Conservation (phyloP, 305 asterid species). For the Rubia tinctorum region DNA sequence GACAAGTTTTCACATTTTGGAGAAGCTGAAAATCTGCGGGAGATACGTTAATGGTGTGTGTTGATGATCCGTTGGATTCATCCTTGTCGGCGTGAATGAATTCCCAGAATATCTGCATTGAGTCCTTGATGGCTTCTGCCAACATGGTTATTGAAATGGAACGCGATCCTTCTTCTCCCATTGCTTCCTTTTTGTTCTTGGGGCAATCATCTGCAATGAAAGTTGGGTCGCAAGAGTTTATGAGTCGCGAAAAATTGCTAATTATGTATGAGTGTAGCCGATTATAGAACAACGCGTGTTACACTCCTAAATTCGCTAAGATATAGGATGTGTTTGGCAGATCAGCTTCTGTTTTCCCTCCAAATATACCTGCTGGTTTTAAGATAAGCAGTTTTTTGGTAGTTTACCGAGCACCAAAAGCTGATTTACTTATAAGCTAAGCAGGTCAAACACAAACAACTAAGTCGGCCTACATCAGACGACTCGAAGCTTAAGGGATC, state of each 20-base stretch:
- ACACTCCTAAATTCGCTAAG: too few species aligned
- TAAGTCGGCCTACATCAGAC: too few species aligned
- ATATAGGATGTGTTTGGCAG: too few species aligned
- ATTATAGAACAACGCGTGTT: too few species aligned
- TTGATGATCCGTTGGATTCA: constrained; percentile 21
- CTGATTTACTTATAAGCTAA: too few species aligned
- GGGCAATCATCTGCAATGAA: constrained; percentile 53
- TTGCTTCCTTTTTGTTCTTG: constrained; percentile 39
- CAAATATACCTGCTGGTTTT: too few species aligned
- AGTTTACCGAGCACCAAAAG: too few species aligned
- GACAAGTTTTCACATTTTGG: constrained; percentile 30
- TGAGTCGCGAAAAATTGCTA: not conserved
- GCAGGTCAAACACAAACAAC: not conserved
- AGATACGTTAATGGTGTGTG: constrained; percentile 26
- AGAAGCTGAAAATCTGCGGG: constrained; percentile 37
- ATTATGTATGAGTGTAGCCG: not conserved
- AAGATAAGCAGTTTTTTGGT: too few species aligned
- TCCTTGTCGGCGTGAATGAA: constrained; percentile 62
- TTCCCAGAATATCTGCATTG: constrained; percentile 58
- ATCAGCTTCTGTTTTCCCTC: too few species aligned
- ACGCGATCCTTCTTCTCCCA: constrained; percentile 32
- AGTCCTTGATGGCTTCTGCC: constrained; percentile 37
- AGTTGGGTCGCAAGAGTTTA: not conserved
- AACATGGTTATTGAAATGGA: constrained; percentile 44
- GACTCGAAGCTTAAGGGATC: too few species aligned